Evolutionary conservation across 1,139 yeast species (phyloP), one percentile per base, ranked within the genome.

Genomic region (Hyphopichia burtonii): DNA sequence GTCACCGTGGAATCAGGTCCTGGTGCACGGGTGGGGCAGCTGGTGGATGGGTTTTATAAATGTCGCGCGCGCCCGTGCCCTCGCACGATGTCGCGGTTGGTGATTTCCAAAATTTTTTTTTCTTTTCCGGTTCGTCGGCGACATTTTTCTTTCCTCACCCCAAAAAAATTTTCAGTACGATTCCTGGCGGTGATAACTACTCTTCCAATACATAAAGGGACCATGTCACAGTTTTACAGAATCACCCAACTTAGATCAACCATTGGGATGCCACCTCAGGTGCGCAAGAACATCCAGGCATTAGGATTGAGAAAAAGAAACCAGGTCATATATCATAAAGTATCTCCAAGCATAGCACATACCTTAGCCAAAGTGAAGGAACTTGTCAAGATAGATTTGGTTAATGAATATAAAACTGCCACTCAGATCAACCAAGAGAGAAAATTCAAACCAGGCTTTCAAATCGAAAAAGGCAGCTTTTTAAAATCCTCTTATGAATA

Each of bases 291-390:
- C 19, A 79, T 89, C 37, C 66, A 74, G 45, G 78, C 89, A 3
- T 71, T 93, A 47, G 98, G 98, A 0, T 79, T 93, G 45, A 77
- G 74, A 43, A 83, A 77, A 56, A 80, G 94, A 54, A 86, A 90
- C 43, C 83, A 84, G 37, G 78, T 83, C 1, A 83, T 82, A 5
- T 91, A 85, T 66, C 90, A 83, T 54, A 69, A 70, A 39, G 90
- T 88, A 10, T 76, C 85, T 19, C 90, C 94, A 17, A 78, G 85
- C 32, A 78, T 86, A 44, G 97, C 98, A 6, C 96, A 96, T 59
- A 83, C 85, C 68, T 76, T 93, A 45, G 80, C 89, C 39, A 74
- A 78, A 46, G 88, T 93, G 42, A 93, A 93, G 63, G 98, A 93
- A 62, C 71, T 93, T 44, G 93, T 93, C n/a, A 78, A 78, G 44